Evolutionary conservation across 257 asterid species (phyloP), one percentile per base, ranked within the genome.

Genomic region (Cinchona pubescens): DNA sequence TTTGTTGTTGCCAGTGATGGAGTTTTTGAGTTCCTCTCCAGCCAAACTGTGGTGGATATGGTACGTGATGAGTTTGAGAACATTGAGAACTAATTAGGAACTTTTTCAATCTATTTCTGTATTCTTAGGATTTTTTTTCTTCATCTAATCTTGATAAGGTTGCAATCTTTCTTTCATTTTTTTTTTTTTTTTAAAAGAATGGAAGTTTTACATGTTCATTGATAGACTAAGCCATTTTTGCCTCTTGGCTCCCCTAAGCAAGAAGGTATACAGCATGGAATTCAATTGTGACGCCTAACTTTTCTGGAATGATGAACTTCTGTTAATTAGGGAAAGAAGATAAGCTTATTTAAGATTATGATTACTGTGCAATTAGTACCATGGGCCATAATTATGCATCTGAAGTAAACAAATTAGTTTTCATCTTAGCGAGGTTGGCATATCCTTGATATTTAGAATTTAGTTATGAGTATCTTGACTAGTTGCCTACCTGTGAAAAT

Each of bases 1-100:
- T 91, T 93, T 68, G 92, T 93, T 11, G 87, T 91, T 69, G 97
- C 98, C 11, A 93, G 98, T 78, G 98, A 93, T 80, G 98, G 97
- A 23, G 92, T 93, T 67, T 93, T 91, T 38, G 98, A 93, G 84
- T 93, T 93, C 74, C 87, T 93, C 48, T 55, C 97, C 64, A 89
- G 97, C 90, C 97, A 91, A 84, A 88, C 88, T 0, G 98, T 91
- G 63, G 96, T 91, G 73, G 93, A 91, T 83, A 93, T 90, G 98
- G 98, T 93, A 90, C 16, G 84, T 65, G n/a, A 67, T 53, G 29
- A 61, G 30, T 49, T 51, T 78, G 64, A 58, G 16, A 29, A 46
- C 51, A 21, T 55, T n/a, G 67, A 77, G 46, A 67, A 71, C 27
- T 43, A 62, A 30, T 37, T 60, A 7, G 58, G 46, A 43, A 11